Evolutionary conservation across 352 stramenopile genomes (phyloP), one percentile per base, ranked within the genome.

Genomic region (Hyaloperonospora arabidopsidis): DNA sequence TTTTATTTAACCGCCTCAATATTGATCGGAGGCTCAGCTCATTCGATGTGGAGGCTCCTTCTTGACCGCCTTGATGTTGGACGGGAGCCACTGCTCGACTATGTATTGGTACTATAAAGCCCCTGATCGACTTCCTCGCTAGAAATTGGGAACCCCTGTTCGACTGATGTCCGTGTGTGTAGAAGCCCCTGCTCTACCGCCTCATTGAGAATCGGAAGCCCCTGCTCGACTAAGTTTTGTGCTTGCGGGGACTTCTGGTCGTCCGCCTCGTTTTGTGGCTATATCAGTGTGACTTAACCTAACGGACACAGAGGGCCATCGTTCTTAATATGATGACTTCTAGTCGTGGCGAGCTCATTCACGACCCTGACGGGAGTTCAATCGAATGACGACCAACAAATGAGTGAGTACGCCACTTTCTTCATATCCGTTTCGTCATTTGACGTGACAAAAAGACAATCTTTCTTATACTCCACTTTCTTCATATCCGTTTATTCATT

Each of bases 381-480:
- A 35, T 57, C 17, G 39, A 14, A 25, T 21, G 50, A 8, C 25
- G 21, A 47, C 35, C 35, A 41, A 41, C 11, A 41, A 18, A 41
- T 41, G 35, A 41, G 11, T 41, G 6, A 41, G 38, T 4, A 29
- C 35, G 12, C 25, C 21, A 7, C 35, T 22, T 8, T 54, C 56
- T 7, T 58, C 49, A 22, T 52, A 52, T 41, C 29, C 45, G 2
- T 21, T 13, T 40, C 45, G 45, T 21, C 45, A 23, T 1, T 64
- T 55, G 1, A 59, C 38, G 29, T n/a, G 44, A 32, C 15, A 52
- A 4, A 50, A 39, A 63, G 38, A 45, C 45, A 15, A 65, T 62
- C 29, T 46, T 12, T 40, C 4, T 6, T 40, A n/a, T 4, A 29
- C 35, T 21, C 25, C 21, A 7, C 35, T 22, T 8, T 54, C 56